These are phyloP conservation scores for Scalesia atractyloides DNA, from an alignment of 129 eudicot species.

Conservation along the genomic window DNA sequence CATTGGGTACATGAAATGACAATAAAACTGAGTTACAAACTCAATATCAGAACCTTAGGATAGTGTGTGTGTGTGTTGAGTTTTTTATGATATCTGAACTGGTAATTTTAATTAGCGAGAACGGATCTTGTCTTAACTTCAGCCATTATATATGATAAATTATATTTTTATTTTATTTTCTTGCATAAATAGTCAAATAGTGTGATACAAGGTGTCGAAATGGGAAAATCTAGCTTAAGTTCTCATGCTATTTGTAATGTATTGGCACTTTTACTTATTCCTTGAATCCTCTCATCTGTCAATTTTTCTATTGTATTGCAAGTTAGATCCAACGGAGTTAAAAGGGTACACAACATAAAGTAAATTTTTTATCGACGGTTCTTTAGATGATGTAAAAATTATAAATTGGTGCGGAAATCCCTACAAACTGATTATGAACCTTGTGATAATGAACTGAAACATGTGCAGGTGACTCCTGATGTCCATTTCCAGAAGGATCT, in stretches of 20 bases:
- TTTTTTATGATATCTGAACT: not conserved
- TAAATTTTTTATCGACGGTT: not conserved
- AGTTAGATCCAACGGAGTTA: not conserved
- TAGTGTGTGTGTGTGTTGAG: no score
- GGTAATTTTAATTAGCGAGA: not conserved
- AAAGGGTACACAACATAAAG: not conserved
- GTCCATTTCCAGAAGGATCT: conserved; percentile 90
- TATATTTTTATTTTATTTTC: not conserved
- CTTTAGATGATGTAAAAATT: not conserved
- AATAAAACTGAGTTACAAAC: not conserved
- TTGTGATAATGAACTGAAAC: not conserved
- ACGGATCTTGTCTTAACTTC: not conserved
- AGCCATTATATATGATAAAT: not conserved
- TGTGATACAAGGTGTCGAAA: not conserved
- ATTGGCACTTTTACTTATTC: not conserved
- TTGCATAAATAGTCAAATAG: not conserved
- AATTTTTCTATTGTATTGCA: not conserved
- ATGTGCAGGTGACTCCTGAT: conserved; percentile 83
- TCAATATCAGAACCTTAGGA: not conserved
- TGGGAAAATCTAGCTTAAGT: not conserved
- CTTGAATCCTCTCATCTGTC: not conserved
- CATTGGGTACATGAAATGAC: not conserved
- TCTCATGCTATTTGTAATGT: conserved; percentile 2
- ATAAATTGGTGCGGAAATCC: not conserved
- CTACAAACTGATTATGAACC: not conserved